phyloP scores from a whole-genome alignment of 805 yeast genomes.

The Ogataea philodendri region DNA sequence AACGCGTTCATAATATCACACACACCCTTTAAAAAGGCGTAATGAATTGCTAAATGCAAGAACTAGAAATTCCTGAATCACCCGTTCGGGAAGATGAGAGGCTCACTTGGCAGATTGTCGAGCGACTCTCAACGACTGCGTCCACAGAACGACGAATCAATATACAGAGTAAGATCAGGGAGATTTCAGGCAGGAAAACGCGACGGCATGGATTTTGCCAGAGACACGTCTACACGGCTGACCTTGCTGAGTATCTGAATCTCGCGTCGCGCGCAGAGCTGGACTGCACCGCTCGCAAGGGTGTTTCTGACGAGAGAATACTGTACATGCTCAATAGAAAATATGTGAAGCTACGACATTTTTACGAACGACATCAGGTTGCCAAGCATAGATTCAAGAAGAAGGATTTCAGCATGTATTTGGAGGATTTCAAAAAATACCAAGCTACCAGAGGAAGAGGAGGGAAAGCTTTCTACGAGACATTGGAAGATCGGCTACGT shows the following conservation, averaged over 20 bases:
- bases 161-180: slow-evolving; percentile 1
- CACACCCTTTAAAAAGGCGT: background rate
- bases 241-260: slow-evolving; percentile 33
- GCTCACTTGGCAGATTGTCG: slow-evolving; percentile 19
- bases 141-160: slow-evolving; percentile 1
- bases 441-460: slow-evolving; percentile 24
- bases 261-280: slow-evolving; percentile 28
- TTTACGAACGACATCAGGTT: slow-evolving; percentile 26
- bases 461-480: slow-evolving; percentile 28
- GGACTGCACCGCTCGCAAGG: slow-evolving; percentile 23
- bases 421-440: slow-evolving; percentile 32
- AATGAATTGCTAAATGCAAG: slow-evolving; percentile 7
- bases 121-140: slow-evolving; percentile 6
- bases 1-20: slow-evolving; percentile 5
- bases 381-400: slow-evolving; percentile 33
- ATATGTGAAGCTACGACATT: slow-evolving; percentile 28
- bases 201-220: slow-evolving; percentile 31
- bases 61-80: slow-evolving; percentile 22
- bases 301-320: slow-evolving; percentile 28
- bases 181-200: slow-evolving; percentile 15
- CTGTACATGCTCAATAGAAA: slow-evolving; percentile 30
- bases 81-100: slow-evolving; percentile 20
- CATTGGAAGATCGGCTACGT: slow-evolving; percentile 19
- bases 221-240: slow-evolving; percentile 35
- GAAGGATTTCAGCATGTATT: slow-evolving; percentile 27